Evolutionary conservation across 1,284 basidiomycete species (phyloP), one percentile per base, ranked within the genome.

Genomic region (Fomitopsis betulina): DNA sequence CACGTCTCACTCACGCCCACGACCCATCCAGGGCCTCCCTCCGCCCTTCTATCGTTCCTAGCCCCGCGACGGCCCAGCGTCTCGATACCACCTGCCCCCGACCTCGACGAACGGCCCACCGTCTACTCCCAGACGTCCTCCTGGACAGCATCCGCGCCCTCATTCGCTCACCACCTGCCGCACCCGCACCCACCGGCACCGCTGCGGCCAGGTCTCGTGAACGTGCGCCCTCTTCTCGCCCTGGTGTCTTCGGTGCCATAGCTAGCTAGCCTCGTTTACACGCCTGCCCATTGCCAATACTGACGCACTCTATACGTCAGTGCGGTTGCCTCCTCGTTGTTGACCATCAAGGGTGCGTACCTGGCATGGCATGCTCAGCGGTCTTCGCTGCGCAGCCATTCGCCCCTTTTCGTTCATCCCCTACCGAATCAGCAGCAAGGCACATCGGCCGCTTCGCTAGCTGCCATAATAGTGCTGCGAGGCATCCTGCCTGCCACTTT

Each of bases 31-130:
- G 49, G 27, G 32, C 8, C 49, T 9, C 45, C 10, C 49, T 51
- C 17, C 33, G 25, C 32, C 33, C 49, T 51, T 51, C 49, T 51
- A 51, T 51, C 49, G 49, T 37, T 51, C 49, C 49, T 51, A 35
- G 49, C 9, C 49, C 49, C 49, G 33, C 33, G 49, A 35, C 49
- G 35, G 30, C 45, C 32, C 49, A 51, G 49, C 49, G 49, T 51
- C 49, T 51, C 49, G 32, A 51, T 51, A 47, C 25, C 45, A 47
- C 45, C 45, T 17, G 45, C 45, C 12, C 25, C 12, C 42, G 15
- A 8, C 27, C 45, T 47, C 45, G 13, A 27, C 25, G 10, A 15
- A 6, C 27, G 7, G 45, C 42, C 42, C 40, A 2, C 17, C 13
- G 40, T 42, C n/a, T 25, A 8, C 42, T 25, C 9, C 0, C 42